Evolutionary conservation across 495 filamentous ascomycete species (phyloP).

Genomic region (Daldinia decipiens): DNA sequence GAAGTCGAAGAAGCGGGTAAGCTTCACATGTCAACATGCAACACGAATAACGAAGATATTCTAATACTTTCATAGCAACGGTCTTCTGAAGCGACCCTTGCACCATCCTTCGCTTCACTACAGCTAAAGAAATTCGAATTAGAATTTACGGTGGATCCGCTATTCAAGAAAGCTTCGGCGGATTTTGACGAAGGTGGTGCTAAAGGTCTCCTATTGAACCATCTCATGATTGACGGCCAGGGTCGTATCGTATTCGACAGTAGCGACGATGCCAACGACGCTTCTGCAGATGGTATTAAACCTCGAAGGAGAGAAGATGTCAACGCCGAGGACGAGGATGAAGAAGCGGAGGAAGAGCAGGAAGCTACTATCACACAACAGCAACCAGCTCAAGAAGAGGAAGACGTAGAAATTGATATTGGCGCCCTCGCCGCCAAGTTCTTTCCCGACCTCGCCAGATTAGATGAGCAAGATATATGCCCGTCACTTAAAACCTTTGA

Average conservation of each 20-base stretch:
- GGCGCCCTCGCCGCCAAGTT: constrained; percentile 76
- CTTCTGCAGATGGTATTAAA: constrained; percentile 54
- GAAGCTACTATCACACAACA: constrained; percentile 53
- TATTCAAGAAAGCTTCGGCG: constrained; percentile 98
- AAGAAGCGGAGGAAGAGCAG: constrained; percentile 56
- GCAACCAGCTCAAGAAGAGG: constrained; percentile 60
- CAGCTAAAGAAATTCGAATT: constrained; percentile 97
- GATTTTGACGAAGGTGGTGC: constrained; percentile 99
- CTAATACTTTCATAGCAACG: constrained; percentile 61
- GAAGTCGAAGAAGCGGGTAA: constrained; percentile 70
- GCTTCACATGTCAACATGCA: constrained; percentile 4
- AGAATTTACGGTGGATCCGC: constrained; percentile 94
- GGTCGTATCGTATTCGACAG: constrained; percentile 98
- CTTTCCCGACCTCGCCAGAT: constrained; percentile 80
- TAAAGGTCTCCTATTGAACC: constrained; percentile 93
- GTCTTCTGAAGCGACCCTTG: constrained; percentile 91
- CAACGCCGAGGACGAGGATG: constrained; percentile 62
- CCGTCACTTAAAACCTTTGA: constrained; percentile 93
- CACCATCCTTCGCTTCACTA: constrained; percentile 83
- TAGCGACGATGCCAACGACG: constrained; percentile 86
- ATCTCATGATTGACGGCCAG: constrained; percentile 88
- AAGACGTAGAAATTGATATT: constrained; percentile 81
- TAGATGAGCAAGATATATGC: constrained; percentile 92
- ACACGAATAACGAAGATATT: neutral
- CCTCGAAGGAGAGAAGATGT: constrained; percentile 54